Evolutionary conservation across 352 stramenopile species (phyloP).

Genomic region (Phytophthora hybrid): DNA sequence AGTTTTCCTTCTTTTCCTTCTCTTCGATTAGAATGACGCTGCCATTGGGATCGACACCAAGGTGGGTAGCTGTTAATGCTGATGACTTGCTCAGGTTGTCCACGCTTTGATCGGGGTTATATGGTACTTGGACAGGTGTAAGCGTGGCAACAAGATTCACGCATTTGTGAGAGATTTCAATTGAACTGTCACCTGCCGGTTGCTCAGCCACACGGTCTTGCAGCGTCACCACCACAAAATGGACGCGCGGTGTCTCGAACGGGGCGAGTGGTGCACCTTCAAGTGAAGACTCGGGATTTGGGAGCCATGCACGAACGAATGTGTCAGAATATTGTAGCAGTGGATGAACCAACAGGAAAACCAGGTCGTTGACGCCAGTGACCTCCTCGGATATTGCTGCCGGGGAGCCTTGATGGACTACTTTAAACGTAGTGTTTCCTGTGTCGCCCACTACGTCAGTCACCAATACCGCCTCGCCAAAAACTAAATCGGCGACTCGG

Average conservation of each 20-base stretch:
- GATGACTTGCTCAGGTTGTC: slow-evolving; percentile 32
- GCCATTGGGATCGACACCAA: slow-evolving; percentile 52
- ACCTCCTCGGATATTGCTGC: slow-evolving; percentile 61
- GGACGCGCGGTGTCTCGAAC: slow-evolving; percentile 50
- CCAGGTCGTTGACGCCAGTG: slow-evolving; percentile 22
- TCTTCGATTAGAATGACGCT: slow-evolving; percentile 66
- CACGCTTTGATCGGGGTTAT: slow-evolving; percentile 9
- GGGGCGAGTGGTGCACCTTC: slow-evolving; percentile 30
- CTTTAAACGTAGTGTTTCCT: slow-evolving; percentile 62
- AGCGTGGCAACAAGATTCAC: slow-evolving; percentile 49
- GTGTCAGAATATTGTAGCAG: slow-evolving; percentile 37
- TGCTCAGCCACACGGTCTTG: slow-evolving; percentile 21
- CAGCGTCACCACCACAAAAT: slow-evolving; percentile 50
- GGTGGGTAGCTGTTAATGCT: slow-evolving; percentile 29
- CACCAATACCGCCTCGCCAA: slow-evolving; percentile 53
- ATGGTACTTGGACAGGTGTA: slow-evolving; percentile 38
- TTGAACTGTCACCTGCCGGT: slow-evolving; percentile 34
- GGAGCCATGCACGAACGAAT: slow-evolving; percentile 26
- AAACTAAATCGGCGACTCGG: slow-evolving; percentile 32
- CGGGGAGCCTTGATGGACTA: slow-evolving; percentile 38
- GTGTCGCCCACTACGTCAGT: slow-evolving; percentile 58
- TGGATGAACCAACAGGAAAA: slow-evolving; percentile 60
- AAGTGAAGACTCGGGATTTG: slow-evolving; percentile 30
- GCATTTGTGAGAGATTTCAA: slow-evolving; percentile 9
- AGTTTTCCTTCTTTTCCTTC: neutral